Evolutionary conservation across 75 land plant species (phyloP), one percentile per base, ranked within the genome.

Genomic region (Pseudotsuga menziesii): DNA sequence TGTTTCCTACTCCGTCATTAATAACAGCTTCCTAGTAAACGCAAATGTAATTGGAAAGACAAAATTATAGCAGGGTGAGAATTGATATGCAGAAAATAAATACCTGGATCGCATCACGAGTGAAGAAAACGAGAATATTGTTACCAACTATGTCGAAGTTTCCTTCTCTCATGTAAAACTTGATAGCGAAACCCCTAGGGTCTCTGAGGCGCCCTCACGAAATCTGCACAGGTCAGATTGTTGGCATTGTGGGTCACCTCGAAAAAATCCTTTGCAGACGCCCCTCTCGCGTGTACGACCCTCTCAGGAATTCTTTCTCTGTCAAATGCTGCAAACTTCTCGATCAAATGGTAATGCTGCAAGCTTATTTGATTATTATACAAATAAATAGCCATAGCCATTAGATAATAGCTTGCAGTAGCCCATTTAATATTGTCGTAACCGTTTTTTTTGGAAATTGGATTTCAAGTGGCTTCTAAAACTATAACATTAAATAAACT

Each of bases 61-160:
- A 56, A 19, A 74, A 58, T 5, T 20, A 26, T 20, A 11, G 56
- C 23, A 74, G 26, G 19, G 17, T 48, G 54, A 74, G 36, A 57
- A 0, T 19, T 17, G 2, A 20, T 52, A 15, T 56, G n/a, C 20
- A 6, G 13, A 75, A 17, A 27, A 2, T 7, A 20, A 29, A 0
- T 66, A 69, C 72, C 23, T 69, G 72, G 4, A 87, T 82, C 2
- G 84, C 88, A 78, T 86, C 87, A 23, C 88, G 83, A 36, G 85
- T 74, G 77, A 86, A 86, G 87, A 86, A 86, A 7, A 86, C 87
- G 15, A 86, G 88, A 26, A 86, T 77, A 57, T 86, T 86, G 87
- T 86, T 86, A 6, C 87, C 87, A 29, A 86, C 88, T 71, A 86
- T 75, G 54, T 86, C 88, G 14, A 82, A 82, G 82, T 82, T 82